These are phyloP conservation scores for Cyanodermella asteris DNA, from an alignment of 2,329 filamentous ascomycete species.

Conservation along the genomic window DNA sequence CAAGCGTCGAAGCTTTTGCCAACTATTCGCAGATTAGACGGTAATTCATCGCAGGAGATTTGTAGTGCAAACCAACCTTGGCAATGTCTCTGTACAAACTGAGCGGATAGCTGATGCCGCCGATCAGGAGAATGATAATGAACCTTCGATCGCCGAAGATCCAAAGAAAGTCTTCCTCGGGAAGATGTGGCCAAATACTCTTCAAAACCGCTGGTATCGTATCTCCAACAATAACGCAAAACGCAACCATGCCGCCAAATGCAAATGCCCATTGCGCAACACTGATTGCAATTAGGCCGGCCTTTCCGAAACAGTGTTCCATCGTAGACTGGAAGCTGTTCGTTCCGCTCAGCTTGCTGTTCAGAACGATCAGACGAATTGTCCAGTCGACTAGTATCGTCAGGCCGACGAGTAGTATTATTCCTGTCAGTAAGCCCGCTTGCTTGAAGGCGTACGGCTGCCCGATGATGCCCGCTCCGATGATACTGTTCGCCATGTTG, in stretches of 20 bases:
- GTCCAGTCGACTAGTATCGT: constrained; percentile 85
- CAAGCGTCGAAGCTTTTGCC: constrained; percentile 85
- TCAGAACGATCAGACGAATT: constrained; percentile 87
- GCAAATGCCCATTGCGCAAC: constrained; percentile 96
- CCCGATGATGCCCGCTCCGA: constrained; percentile 51
- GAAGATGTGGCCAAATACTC: constrained; percentile 59
- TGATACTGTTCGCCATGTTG: constrained; percentile 99
- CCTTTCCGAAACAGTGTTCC: constrained; percentile 77
- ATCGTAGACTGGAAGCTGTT: constrained; percentile 92
- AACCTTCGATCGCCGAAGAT: constrained; percentile 61
- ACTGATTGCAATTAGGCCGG: constrained; percentile 71
- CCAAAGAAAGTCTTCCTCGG: constrained; percentile 53
- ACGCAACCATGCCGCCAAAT: constrained; percentile 96
- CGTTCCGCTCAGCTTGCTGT: constrained; percentile 86
- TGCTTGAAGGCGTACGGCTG: constrained; percentile 94
- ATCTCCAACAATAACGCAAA: constrained; percentile 92
- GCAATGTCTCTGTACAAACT: constrained; percentile 92
- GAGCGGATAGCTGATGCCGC: constrained; percentile 74
- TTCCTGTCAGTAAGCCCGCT: constrained; percentile 64
- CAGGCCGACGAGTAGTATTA: constrained; percentile 53
- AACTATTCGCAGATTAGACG: constrained; percentile 31
- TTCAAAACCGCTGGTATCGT: constrained; percentile 77
- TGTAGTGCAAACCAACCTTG: constrained; percentile 39
- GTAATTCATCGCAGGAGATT: neutral
- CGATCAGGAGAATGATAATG: constrained; percentile 68